These are phyloP conservation scores for Gaertneriomyces sp. DNA, from an alignment of 192 early-diverging fungal species.

Conservation along the genomic window DNA sequence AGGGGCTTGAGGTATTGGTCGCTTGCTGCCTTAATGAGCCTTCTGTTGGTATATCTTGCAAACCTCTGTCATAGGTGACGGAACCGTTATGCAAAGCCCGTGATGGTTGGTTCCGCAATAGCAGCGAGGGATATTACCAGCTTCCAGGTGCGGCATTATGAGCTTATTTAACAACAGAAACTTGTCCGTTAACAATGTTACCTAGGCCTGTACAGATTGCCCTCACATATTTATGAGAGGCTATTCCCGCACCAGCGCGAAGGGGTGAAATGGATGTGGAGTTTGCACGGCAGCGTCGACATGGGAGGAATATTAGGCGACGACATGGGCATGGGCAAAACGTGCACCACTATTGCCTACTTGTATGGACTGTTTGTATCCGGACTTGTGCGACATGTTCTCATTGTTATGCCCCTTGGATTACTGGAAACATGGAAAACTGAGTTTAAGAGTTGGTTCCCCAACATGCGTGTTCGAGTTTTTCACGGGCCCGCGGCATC, in stretches of 20 bases:
- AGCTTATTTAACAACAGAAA: not conserved
- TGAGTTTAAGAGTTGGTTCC: conserved; percentile 17
- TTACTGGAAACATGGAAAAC: conserved; percentile 26
- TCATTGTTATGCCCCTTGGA: conserved; percentile 27
- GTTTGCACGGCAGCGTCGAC: conserved; percentile 4
- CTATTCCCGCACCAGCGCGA: conserved; percentile 27
- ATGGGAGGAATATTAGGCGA: conserved; percentile 25
- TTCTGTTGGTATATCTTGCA: not conserved
- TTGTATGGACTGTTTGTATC: conserved; percentile 19
- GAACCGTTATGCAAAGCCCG: not conserved
- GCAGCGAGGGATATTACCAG: not conserved
- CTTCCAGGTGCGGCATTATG: conserved; percentile 3
- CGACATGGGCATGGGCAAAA: conserved; percentile 32
- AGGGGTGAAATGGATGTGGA: conserved; percentile 28
- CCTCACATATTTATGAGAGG: conserved; percentile 4
- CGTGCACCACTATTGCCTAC: conserved; percentile 15
- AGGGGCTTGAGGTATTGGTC: not conserved
- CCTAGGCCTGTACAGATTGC: conserved; percentile 20
- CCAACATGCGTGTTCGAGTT: conserved; percentile 9
- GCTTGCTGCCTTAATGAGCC: not conserved
- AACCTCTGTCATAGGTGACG: not conserved
- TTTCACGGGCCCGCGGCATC: conserved; percentile 17
- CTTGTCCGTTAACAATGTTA: not conserved
- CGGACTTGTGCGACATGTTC: conserved; percentile 18
- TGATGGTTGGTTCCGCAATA: conserved; percentile 5